These are phyloP conservation scores for Myxozyma udenii DNA, from an alignment of 805 yeast genomes.

Conservation along the genomic window DNA sequence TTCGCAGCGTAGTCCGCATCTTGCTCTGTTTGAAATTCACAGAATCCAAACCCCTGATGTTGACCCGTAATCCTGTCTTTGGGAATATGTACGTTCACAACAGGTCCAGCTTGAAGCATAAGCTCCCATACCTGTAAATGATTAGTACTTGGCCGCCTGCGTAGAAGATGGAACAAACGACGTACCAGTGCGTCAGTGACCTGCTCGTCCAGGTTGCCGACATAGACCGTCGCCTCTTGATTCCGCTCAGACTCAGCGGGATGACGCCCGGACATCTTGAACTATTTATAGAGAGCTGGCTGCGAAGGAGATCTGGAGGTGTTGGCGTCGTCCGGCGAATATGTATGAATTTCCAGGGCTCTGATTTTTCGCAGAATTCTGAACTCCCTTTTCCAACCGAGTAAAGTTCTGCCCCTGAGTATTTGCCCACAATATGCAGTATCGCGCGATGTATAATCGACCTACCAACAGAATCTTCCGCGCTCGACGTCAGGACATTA, in stretches of 20 bases:
- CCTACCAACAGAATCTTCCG: too few relatives aligned
- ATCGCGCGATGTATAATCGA: too few relatives aligned
- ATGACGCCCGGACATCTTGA: slow-evolving; percentile 20
- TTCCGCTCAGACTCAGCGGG: slow-evolving; percentile 49
- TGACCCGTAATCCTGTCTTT: slow-evolving; percentile 66
- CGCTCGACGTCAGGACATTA: too few relatives aligned
- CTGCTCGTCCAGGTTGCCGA: slow-evolving; percentile 77
- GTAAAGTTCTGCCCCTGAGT: background rate
- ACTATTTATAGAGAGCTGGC: background rate
- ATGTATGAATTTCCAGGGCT: background rate
- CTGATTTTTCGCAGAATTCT: too few relatives aligned
- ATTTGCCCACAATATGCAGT: too few relatives aligned
- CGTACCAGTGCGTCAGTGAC: slow-evolving; percentile 59
- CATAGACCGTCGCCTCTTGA: slow-evolving; percentile 63
- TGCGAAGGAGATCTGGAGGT: too few relatives aligned
- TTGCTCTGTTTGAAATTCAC: slow-evolving; percentile 55
- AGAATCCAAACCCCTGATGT: slow-evolving; percentile 88
- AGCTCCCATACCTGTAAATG: slow-evolving; percentile 63
- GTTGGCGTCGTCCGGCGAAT: too few relatives aligned
- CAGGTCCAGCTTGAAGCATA: slow-evolving; percentile 80
- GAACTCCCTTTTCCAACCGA: background rate
- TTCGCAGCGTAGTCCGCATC: slow-evolving; percentile 71
- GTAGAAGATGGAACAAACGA: background rate
- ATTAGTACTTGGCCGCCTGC: background rate
- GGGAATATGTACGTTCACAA: slow-evolving; percentile 68